Evolutionary conservation across 2,329 filamentous ascomycete species (phyloP), one percentile per base, ranked within the genome.

Genomic region (Orbilia ellipsospora): DNA sequence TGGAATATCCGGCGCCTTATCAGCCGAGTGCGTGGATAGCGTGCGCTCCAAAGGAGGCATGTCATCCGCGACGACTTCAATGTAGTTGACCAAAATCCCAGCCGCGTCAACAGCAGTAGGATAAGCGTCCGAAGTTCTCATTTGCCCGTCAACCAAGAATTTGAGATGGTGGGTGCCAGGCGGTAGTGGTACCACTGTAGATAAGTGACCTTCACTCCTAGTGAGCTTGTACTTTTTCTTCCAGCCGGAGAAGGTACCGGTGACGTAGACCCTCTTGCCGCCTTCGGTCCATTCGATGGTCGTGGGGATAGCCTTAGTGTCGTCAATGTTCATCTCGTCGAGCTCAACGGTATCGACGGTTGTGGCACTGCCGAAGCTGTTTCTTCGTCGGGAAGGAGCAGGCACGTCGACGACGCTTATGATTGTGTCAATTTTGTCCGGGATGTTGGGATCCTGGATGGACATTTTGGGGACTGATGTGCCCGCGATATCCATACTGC

Each of bases 71-170:
- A 88, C 92, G 77, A 98, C 92, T 84, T 99, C 95, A 80, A 99
- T 92, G 82, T 98, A 99, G 83, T 99, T 99, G 83, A 99, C 94
- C 16, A 99, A 86, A 81, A 97, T 96, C 84, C 98, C 98, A 78
- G 93, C 96, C 82, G 96, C 97, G 82, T 99, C 95, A 72, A 99
- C 95, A 1, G 95, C 96, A 0, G 95, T 98, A 13, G 95, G 94
- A 66, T 97, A 86, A 78, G 91, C 89, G 74, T 92, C 89, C 15
- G 93, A 95, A 13, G 93, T 95, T 81, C 90, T 88, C 93, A 97
- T 97, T 80, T 94, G 90, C 72, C 92, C 92, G 83, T 98, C 94
- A 60, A 97, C 93, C 78, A 99, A 87, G 84, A 98, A 99, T 81
- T 96, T 94, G 80, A 99, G 87, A 84, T 99, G 95, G 82, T 99